A percentile compares a stretch with the other conserved stretches of the same genome.
Conservation (phyloP, 2,329 filamentous ascomycete genomes). For the Aspergillus pseudoglaucus region DNA sequence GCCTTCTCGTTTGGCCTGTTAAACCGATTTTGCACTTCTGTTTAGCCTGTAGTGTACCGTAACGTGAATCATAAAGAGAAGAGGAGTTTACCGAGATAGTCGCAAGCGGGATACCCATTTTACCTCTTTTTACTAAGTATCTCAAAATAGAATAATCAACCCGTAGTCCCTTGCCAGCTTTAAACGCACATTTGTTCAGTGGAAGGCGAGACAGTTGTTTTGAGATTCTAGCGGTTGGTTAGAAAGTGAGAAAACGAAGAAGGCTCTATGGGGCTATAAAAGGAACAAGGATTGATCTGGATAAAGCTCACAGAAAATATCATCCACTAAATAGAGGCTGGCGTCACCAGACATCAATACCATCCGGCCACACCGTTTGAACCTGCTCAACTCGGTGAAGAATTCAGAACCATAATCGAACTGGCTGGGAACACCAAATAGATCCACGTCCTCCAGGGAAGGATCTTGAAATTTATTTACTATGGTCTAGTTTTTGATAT, state of each 20-base stretch:
- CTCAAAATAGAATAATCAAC: background rate
- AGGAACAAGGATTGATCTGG: background rate
- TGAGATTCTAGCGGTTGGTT: background rate
- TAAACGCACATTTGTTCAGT: background rate
- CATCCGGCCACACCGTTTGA: background rate
- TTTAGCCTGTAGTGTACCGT: background rate
- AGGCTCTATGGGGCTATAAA: background rate
- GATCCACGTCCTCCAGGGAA: background rate
- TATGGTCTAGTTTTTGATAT: background rate
- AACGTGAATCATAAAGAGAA: background rate
- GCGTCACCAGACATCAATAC: background rate
- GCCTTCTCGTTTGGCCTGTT: conserved; percentile 1
- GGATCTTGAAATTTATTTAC: background rate
- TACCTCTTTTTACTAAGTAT: background rate
- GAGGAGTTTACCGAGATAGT: background rate
- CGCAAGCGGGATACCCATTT: background rate
- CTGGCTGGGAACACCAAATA: background rate
- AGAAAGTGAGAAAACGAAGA: background rate
- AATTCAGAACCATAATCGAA: background rate
- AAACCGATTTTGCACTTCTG: background rate
- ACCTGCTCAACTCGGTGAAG: conserved; percentile 6
- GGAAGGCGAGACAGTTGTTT: background rate
- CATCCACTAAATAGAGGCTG: background rate
- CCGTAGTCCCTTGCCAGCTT: background rate
- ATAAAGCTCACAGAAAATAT: background rate